Conservation (phyloP, 768 basidiomycete species). For the Thelephora aurantiotincta region DNA sequence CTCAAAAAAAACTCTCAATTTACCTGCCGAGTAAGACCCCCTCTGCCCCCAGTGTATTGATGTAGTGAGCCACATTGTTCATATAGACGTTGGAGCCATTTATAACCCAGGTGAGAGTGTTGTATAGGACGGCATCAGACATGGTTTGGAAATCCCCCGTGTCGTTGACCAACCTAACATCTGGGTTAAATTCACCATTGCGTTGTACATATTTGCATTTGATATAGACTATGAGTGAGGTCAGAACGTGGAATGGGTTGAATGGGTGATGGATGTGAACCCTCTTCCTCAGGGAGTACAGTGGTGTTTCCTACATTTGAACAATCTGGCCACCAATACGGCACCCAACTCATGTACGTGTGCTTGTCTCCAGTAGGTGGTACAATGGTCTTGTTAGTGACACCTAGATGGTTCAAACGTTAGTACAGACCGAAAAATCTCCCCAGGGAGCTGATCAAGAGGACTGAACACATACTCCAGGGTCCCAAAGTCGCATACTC, state of each 20-base stretch:
- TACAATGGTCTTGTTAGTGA: slow-evolving; percentile 29
- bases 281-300: slow-evolving; percentile 34
- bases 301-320: slow-evolving; percentile 42
- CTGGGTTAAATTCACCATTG: slow-evolving; percentile 56
- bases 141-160: slow-evolving; percentile 39
- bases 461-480: slow-evolving; percentile 32
- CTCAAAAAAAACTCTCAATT: too few relatives aligned
- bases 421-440: neutral
- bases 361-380: slow-evolving; percentile 40
- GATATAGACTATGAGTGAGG: slow-evolving; percentile 31
- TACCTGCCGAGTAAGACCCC: too few relatives aligned
- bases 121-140: slow-evolving; percentile 48
- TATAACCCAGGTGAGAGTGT: slow-evolving; percentile 40
- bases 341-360: slow-evolving; percentile 60
- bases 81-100: slow-evolving; percentile 27
- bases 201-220: slow-evolving; percentile 39
- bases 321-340: slow-evolving; percentile 60
- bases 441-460: neutral
- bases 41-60: too few relatives aligned
- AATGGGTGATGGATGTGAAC: slow-evolving; percentile 16
- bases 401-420: slow-evolving; percentile 19
- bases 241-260: neutral
- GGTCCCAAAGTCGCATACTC: slow-evolving; percentile 28
- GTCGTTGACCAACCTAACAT: slow-evolving; percentile 39
- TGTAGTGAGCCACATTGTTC: slow-evolving; percentile 25